These are phyloP conservation scores for Rhododendron ovatum DNA, from an alignment of 148 eudicot genomes.

Conservation along the genomic window DNA sequence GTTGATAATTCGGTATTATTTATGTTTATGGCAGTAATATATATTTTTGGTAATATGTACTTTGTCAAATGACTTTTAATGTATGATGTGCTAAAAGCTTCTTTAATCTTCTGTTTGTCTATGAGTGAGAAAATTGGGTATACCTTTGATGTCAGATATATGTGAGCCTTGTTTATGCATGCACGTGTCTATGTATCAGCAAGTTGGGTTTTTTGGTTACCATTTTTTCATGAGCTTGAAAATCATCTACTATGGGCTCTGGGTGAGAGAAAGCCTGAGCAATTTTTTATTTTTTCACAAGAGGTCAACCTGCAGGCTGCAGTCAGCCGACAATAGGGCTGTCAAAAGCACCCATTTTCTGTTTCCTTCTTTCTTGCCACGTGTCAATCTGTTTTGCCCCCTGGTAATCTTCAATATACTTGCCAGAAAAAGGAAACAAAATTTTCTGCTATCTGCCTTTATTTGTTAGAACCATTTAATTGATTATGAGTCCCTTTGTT, in stretches of 20 bases:
- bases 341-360: background rate
- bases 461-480: background rate
- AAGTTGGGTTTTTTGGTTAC: background rate
- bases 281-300: background rate
- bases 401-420: background rate
- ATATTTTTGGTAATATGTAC: background rate
- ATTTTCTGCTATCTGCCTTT: background rate
- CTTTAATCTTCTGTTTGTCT: background rate
- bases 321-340: background rate
- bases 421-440: background rate
- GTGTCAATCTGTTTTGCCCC: background rate
- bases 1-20: conserved; percentile 19
- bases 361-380: background rate
- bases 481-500: background rate
- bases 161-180: background rate
- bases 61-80: background rate
- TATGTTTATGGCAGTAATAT: background rate
- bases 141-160: background rate
- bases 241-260: background rate
- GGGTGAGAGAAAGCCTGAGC: background rate
- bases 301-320: background rate
- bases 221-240: background rate
- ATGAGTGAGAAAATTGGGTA: background rate
- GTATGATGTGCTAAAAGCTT: background rate
- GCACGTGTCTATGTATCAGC: background rate